Conservation (phyloP, 495 filamentous ascomycete genomes). For the Pyrenula aspistea region DNA sequence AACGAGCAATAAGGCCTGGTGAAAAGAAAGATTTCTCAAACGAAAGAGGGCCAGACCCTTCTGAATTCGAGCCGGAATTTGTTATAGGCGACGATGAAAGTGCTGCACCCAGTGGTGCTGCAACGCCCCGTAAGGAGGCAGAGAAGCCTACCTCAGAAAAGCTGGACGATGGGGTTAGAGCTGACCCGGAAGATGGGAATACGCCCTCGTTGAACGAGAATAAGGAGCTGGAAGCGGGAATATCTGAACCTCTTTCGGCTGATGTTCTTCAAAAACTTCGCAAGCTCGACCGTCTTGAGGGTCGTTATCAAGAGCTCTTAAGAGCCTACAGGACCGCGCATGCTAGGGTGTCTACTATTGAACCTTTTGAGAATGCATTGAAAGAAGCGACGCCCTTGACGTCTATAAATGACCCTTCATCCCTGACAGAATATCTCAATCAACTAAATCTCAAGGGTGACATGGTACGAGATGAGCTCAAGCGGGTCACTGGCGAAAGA, state of each 20-base stretch:
- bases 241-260: conserved; percentile 7
- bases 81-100: conserved; percentile 64
- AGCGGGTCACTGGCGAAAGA: conserved; percentile 67
- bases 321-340: conserved; percentile 87
- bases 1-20: conserved; percentile 32
- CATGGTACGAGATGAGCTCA: conserved; percentile 88
- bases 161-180: conserved; percentile 14
- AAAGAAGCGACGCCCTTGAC: conserved; percentile 85
- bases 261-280: conserved; percentile 41
- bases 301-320: conserved; percentile 81
- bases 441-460: conserved; percentile 76
- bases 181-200: conserved; percentile 9
- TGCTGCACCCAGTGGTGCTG: conserved; percentile 29
- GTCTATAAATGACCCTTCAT: conserved; percentile 72
- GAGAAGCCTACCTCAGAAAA: conserved; percentile 17
- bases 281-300: conserved; percentile 77
- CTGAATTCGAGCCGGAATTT: conserved; percentile 73
- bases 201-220: conserved; percentile 6
- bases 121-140: conserved; percentile 10
- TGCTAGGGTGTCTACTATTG: conserved; percentile 69
- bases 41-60: conserved; percentile 59
- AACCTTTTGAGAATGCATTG: conserved; percentile 82
- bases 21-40: conserved; percentile 37
- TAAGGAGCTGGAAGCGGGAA: conserved; percentile 8
- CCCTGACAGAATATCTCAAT: conserved; percentile 86